Evolutionary conservation across 2,329 filamentous ascomycete genomes (phyloP).

Genomic region (Talaromyces sp.): DNA sequence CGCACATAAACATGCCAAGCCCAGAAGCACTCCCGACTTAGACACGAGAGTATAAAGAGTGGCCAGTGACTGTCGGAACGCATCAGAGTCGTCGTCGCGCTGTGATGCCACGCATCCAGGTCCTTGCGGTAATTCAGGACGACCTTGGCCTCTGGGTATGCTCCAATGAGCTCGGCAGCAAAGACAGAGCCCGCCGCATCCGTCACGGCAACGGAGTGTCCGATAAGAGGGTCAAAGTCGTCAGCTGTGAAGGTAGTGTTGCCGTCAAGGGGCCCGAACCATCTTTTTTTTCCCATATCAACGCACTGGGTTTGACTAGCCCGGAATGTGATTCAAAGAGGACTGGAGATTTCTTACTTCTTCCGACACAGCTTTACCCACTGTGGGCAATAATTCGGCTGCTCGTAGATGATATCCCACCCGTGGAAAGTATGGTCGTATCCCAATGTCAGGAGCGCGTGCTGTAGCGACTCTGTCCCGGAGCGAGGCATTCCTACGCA

Average conservation of each 20-base stretch:
- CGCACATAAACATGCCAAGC: neutral
- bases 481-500: constrained; percentile 2
- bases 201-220: neutral
- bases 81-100: neutral
- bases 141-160: neutral
- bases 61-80: neutral
- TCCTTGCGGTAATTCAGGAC: neutral
- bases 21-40: neutral
- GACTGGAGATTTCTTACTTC: neutral
- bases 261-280: neutral
- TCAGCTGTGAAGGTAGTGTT: neutral
- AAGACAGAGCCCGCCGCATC: neutral
- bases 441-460: neutral
- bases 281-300: too few relatives aligned
- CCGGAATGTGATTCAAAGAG: too few relatives aligned
- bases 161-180: neutral
- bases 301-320: too few relatives aligned
- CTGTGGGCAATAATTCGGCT: neutral
- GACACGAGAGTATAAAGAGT: neutral
- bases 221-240: neutral
- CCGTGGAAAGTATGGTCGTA: neutral
- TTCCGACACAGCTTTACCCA: neutral
- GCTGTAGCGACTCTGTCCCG: neutral
- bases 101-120: constrained; percentile 1
- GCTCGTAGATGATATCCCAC: neutral